Evolutionary conservation across 495 filamentous ascomycete genomes (phyloP).

Genomic region (Pyronema omphalodes): DNA sequence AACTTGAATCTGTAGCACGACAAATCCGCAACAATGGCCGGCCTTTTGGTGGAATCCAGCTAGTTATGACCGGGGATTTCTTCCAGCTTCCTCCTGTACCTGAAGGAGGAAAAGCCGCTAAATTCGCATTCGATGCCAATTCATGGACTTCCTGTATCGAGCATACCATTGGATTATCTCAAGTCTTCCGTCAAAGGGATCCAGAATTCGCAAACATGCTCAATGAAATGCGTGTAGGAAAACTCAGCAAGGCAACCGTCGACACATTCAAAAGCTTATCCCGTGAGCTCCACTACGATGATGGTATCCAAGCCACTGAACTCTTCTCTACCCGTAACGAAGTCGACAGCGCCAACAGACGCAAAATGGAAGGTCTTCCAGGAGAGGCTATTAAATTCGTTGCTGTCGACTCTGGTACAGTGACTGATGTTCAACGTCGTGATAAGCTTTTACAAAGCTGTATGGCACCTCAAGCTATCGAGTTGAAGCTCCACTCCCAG

Average conservation of each 20-base stretch:
- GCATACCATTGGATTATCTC: constrained; percentile 86
- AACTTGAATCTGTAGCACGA: constrained; percentile 77
- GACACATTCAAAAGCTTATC: constrained; percentile 50
- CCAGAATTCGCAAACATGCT: constrained; percentile 89
- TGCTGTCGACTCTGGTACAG: constrained; percentile 55
- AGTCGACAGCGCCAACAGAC: constrained; percentile 69
- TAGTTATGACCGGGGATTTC: constrained; percentile 92
- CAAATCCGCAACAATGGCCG: constrained; percentile 72
- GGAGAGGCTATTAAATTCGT: constrained; percentile 51
- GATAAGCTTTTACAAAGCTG: constrained; percentile 70
- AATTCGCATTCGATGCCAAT: constrained; percentile 80
- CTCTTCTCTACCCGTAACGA: constrained; percentile 83
- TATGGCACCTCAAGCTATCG: constrained; percentile 67
- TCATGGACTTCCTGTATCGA: constrained; percentile 85
- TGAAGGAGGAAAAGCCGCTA: constrained; percentile 50
- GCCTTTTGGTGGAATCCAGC: constrained; percentile 88
- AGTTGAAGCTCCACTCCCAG: constrained; percentile 79
- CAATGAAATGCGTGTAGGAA: constrained; percentile 90
- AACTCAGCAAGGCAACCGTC: constrained; percentile 49
- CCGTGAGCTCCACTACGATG: constrained; percentile 49
- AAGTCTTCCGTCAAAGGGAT: constrained; percentile 91
- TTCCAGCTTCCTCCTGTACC: constrained; percentile 93
- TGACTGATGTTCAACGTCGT: constrained; percentile 43
- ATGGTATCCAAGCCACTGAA: constrained; percentile 76
- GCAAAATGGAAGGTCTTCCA: constrained; percentile 49